Evolutionary conservation across 345 rosid species (phyloP).

Genomic region (Citrus medica): DNA sequence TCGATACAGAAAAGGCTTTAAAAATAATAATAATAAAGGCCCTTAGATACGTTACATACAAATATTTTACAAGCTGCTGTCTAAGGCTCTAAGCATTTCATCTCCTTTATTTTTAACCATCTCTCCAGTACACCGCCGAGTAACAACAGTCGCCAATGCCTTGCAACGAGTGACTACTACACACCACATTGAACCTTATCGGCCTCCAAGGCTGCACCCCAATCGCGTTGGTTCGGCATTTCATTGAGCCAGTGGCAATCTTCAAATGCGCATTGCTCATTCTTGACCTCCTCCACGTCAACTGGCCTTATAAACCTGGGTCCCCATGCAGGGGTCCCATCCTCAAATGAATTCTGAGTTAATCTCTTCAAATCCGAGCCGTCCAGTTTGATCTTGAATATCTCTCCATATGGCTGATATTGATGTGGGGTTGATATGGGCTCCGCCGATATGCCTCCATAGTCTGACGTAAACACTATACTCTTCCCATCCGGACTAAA

Average conservation of each 20-base stretch:
- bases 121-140: too few species aligned
- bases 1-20: too few species aligned
- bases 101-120: too few species aligned
- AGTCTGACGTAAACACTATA: slow-evolving; percentile 72
- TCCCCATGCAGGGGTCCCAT: slow-evolving; percentile 85
- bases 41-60: too few species aligned
- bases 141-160: too few species aligned
- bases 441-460: slow-evolving; percentile 79
- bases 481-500: slow-evolving; percentile 79
- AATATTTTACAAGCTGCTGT: too few species aligned
- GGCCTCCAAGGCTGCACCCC: background rate
- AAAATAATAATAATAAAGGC: too few species aligned
- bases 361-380: slow-evolving; percentile 70
- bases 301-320: slow-evolving; percentile 45
- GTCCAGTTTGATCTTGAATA: slow-evolving; percentile 62
- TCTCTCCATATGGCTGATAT: slow-evolving; percentile 88
- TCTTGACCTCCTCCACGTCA: slow-evolving; percentile 42
- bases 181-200: slow-evolving; percentile 22
- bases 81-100: too few species aligned
- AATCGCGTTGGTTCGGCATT: slow-evolving; percentile 26
- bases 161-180: background rate
- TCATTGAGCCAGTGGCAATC: slow-evolving; percentile 75
- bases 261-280: slow-evolving; percentile 50
- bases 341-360: slow-evolving; percentile 81
- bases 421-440: slow-evolving; percentile 86